A percentile compares a stretch with the other conserved stretches of the same genome.
These are phyloP conservation scores for Sanguinoderma infundibulare DNA, from an alignment of 1,284 basidiomycete species.

Conservation along the genomic window DNA sequence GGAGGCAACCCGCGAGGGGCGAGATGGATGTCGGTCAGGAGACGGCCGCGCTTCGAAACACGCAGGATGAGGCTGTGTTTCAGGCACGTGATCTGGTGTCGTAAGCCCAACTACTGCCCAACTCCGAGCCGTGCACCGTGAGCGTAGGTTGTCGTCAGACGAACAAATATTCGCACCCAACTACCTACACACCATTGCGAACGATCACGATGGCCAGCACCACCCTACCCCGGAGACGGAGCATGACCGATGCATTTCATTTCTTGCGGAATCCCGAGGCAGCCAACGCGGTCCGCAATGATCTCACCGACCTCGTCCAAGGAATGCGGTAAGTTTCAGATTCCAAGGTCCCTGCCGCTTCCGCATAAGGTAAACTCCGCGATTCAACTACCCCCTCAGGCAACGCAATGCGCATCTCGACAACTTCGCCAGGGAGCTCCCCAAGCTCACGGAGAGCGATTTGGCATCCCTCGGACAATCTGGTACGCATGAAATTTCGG, in stretches of 20 bases:
- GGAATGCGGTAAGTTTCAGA: conserved; percentile 13
- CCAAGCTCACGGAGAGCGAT: conserved; percentile 49
- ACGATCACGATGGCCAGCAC: conserved; percentile 1
- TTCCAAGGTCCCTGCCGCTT: not conserved
- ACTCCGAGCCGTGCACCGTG: too few relatives aligned
- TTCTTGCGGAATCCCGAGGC: conserved; percentile 17
- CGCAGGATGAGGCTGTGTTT: not conserved
- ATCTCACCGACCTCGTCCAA: conserved; percentile 17
- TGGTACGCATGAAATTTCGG: conserved; percentile 35
- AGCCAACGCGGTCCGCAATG: conserved; percentile 5
- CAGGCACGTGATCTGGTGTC: not conserved
- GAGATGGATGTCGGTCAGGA: not conserved
- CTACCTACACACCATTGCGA: not conserved
- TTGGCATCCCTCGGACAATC: conserved; percentile 40
- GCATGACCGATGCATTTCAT: conserved; percentile 20
- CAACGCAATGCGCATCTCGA: conserved; percentile 23
- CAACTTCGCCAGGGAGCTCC: conserved; percentile 41
- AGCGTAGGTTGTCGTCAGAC: too few relatives aligned
- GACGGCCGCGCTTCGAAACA: not conserved
- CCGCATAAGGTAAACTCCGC: not conserved
- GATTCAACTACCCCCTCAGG: conserved; percentile 4
- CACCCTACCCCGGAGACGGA: conserved; percentile 15
- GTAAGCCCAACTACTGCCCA: too few relatives aligned
- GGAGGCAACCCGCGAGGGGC: not conserved
- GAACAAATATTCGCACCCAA: not conserved